A percentile compares a stretch with the other conserved stretches of the same genome.
Evolutionary conservation across 2,329 filamentous ascomycete species (phyloP).

Genomic region (Xylaria sp.): DNA sequence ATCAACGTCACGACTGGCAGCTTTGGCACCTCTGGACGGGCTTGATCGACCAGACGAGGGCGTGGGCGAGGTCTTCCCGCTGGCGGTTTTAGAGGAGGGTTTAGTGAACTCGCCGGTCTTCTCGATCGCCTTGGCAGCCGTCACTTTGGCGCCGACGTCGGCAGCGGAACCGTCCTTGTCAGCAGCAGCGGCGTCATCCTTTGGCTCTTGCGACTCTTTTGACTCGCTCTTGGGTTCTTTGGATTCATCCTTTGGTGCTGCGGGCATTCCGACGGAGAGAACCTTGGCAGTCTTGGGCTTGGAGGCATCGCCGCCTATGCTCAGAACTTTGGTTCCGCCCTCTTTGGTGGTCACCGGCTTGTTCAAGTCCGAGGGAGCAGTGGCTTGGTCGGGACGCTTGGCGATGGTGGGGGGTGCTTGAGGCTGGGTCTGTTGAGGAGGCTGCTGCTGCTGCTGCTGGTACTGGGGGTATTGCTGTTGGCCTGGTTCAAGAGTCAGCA

Average conservation of each 20-base stretch:
- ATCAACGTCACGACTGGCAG: slow-evolving; percentile 74
- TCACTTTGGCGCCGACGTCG: slow-evolving; percentile 79
- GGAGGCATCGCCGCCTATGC: slow-evolving; percentile 65
- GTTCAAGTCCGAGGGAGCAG: slow-evolving; percentile 57
- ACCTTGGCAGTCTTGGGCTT: slow-evolving; percentile 73
- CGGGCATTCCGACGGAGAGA: slow-evolving; percentile 75
- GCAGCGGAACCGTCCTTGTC: slow-evolving; percentile 52
- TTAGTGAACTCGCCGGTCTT: slow-evolving; percentile 80
- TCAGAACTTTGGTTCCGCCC: slow-evolving; percentile 72
- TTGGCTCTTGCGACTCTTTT: slow-evolving; percentile 49
- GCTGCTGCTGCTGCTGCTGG: slow-evolving; percentile 56
- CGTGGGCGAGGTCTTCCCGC: slow-evolving; percentile 81
- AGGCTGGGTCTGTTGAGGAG: slow-evolving; percentile 53
- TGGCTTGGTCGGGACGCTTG: slow-evolving; percentile 67
- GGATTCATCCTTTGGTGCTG: slow-evolving; percentile 65
- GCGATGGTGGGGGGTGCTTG: slow-evolving; percentile 67
- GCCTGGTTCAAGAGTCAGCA: slow-evolving; percentile 46
- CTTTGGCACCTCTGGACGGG: slow-evolving; percentile 71
- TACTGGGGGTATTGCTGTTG: slow-evolving; percentile 67
- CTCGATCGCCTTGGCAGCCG: slow-evolving; percentile 88
- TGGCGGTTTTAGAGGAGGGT: slow-evolving; percentile 55
- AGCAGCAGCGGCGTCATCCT: slow-evolving; percentile 39
- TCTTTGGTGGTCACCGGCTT: slow-evolving; percentile 66
- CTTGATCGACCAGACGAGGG: slow-evolving; percentile 87
- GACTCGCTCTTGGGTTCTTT: slow-evolving; percentile 60